Base-by-base conservation (phyloP, 2,329 filamentous ascomycete genomes). In the Epichloe typhina region DNA sequence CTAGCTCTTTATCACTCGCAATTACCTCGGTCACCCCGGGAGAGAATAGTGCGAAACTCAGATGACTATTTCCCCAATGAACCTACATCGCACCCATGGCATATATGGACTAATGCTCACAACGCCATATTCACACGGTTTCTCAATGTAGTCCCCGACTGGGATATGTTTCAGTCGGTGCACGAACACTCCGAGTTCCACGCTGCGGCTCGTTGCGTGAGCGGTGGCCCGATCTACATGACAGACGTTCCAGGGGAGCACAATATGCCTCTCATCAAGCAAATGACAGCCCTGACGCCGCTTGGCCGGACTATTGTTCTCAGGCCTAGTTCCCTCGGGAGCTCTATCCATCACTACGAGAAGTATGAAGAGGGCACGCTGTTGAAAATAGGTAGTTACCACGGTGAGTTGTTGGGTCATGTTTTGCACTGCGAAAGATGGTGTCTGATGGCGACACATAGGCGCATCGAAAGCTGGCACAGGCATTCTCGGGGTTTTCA, bases 31-130 rank as follows among this genome's bases (percentile, higher is more conserved):
- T 87, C 84, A 62, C 81, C 82, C 47, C 86, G 87, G 0, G 73
- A 80, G 0, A 74, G 94, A 23, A 72, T 90, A 0, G 77, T 89
- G 17, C 84, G 93, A 45, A 97, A 94, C 67, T 94, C 87, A 0
- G 90, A 83, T 55, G 86, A 97, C 67, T 98, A 90, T 73, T 96
- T 94, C 65, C 93, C 93, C 0, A 80, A 89, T 43, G 77, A 89
- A 4, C 79, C 83, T 0, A 77, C 80, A 0, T 88, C 85, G 6
- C 93, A 98, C 55, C 80, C 90, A 0, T 98, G 93, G 91, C 93
- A 98, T 65, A 77, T 97, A 37, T 98, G 94, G 73, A 81, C 84
- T 55, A 98, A 97, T 62, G 91, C 91, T 0, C 86, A 96, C 66
- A 96, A 95, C 63, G 76, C 80, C 35, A 73, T 97, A 0, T 72